Evolutionary conservation across 345 rosid species (phyloP), one percentile per base, ranked within the genome.

Genomic region (Heritiera littoralis): DNA sequence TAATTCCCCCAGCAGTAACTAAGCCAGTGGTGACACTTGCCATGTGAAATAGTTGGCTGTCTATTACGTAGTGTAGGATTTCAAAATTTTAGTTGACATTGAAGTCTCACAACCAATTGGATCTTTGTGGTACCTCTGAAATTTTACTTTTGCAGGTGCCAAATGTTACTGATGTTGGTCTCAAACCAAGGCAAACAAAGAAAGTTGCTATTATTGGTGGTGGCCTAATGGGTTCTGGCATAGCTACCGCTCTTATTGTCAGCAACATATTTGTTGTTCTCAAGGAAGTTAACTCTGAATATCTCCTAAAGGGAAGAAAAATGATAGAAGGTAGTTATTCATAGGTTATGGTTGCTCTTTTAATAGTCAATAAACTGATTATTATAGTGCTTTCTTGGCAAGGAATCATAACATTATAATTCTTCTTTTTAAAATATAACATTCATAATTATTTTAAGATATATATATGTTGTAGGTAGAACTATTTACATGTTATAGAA

Each of bases 181-280:
- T 95, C 77, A 93, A 95, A 85, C 98, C 98, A 11, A 88, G 93
- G 81, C 80, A 78, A 74, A 80, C 91, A 43, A 95, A 87, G 83
- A 95, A 93, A 82, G 96, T 90, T 82, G 98, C 99, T 74, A 91
- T 95, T 67, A 92, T 95, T 83, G 99, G 99, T 83, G 99, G 99
- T 81, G 99, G 99, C 69, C 87, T 95, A 59, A 95, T 95, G 98
- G 99, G 99, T 79, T 93, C 95, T 83, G 98, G 98, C 83, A 95
- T 95, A 66, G 92, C 97, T 81, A 92, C 98, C 0, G 97, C 96
- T 72, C 88, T 92, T 68, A 83, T 95, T 64, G n/a, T 89, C 79
- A 81, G 89, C 89, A 88, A 91, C 82, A 88, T 86, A 72, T 77
- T 67, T 75, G 99, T 95, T 81, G 81, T 93, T 72, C 94, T 95